phyloP scores from a whole-genome alignment of 192 early-diverging fungal species.

The Linnemannia schmuckeri region DNA sequence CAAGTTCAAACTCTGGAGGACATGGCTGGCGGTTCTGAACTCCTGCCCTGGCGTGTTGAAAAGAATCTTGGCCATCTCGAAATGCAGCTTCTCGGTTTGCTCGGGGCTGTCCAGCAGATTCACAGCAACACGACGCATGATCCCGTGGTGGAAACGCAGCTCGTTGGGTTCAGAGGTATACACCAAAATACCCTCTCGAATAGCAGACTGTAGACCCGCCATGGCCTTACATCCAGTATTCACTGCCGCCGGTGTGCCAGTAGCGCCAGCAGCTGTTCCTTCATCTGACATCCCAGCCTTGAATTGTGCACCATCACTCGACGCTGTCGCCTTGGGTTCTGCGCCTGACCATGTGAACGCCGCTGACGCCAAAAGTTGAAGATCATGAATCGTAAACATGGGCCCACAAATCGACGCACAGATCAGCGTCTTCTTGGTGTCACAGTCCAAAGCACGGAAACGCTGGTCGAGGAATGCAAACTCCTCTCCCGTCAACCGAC shows the following conservation, averaged over 20 bases:
- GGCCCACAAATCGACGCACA: constrained; percentile 51
- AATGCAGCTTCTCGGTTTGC: constrained; percentile 36
- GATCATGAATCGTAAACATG: constrained; percentile 33
- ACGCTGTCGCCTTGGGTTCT: not conserved
- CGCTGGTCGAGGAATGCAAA: constrained; percentile 28
- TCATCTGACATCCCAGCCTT: too few species aligned
- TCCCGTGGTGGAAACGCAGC: constrained; percentile 40
- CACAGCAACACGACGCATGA: constrained; percentile 47
- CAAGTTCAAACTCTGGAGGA: constrained; percentile 33
- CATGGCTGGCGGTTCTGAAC: constrained; percentile 37
- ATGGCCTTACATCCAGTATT: constrained; percentile 38
- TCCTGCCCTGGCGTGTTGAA: constrained; percentile 36
- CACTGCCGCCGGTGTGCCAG: not conserved
- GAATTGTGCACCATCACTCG: too few species aligned
- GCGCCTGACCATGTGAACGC: constrained; percentile 9
- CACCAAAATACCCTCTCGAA: constrained; percentile 42
- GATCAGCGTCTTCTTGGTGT: constrained; percentile 40
- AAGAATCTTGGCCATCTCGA: constrained; percentile 42
- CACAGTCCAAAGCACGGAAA: constrained; percentile 29
- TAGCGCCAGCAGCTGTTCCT: not conserved
- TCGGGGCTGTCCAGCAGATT: constrained; percentile 24
- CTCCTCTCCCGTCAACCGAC: constrained; percentile 50
- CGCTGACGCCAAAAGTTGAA: constrained; percentile 25
- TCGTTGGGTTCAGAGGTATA: constrained; percentile 36
- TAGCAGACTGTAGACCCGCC: constrained; percentile 43